Conservation (phyloP, 257 asterid genomes). For the Nyctanthes arbortristis region DNA sequence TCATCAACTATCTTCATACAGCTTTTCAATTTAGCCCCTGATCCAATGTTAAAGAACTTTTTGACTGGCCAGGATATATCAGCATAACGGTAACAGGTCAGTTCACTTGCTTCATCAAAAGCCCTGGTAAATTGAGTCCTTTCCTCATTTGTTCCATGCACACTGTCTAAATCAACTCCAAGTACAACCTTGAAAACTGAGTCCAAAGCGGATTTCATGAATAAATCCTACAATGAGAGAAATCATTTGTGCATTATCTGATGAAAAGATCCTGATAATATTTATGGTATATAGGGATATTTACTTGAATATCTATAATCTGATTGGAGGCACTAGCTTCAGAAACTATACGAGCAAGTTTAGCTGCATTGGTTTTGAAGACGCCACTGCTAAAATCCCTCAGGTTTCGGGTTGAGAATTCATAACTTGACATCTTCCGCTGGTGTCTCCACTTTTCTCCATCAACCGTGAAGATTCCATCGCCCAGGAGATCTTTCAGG, state of each 20-base stretch:
- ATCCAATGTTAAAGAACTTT: conserved; percentile 46
- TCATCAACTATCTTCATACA: conserved; percentile 38
- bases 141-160: conserved; percentile 47
- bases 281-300: neutral
- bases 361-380: conserved; percentile 39
- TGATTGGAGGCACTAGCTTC: conserved; percentile 25
- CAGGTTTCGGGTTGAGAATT: conserved; percentile 41
- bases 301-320: conserved; percentile 29
- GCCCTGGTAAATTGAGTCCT: conserved; percentile 47
- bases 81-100: conserved; percentile 48
- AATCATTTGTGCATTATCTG: neutral
- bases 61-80: conserved; percentile 58
- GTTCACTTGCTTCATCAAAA: conserved; percentile 55
- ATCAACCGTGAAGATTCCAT: conserved; percentile 48
- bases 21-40: conserved; percentile 47
- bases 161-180: conserved; percentile 56
- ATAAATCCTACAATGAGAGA: conserved; percentile 32
- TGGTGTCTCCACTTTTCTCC: conserved; percentile 46
- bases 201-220: conserved; percentile 56
- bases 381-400: conserved; percentile 45
- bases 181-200: conserved; percentile 54
- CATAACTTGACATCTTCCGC: conserved; percentile 50
- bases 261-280: neutral
- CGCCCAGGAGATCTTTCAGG: conserved; percentile 49
- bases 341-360: conserved; percentile 31